A percentile compares a stretch with the other conserved stretches of the same genome.
phyloP scores from a whole-genome alignment of 2,329 filamentous ascomycete genomes.

The Scedosporium minutisporum region DNA sequence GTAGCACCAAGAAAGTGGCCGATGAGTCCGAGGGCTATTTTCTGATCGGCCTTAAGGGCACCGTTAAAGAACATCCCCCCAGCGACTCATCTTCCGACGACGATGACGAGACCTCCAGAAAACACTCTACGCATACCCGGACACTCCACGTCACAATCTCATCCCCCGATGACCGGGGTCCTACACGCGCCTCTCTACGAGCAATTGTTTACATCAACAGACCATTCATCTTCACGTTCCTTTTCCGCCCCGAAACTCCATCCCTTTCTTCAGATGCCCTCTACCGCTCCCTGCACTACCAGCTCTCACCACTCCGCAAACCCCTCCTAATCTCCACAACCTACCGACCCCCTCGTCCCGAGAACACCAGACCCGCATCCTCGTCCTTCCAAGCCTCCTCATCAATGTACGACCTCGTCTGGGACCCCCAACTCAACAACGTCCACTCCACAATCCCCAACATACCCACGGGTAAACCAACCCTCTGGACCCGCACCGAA shows the following conservation, averaged over 20 bases:
- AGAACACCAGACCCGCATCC: constrained; percentile 16
- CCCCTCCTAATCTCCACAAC: constrained; percentile 45
- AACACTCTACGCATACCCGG: constrained; percentile 51
- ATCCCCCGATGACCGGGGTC: neutral
- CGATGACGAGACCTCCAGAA: constrained; percentile 26
- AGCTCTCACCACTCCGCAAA: constrained; percentile 49
- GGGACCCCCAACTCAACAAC: constrained; percentile 46
- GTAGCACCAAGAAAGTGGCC: neutral
- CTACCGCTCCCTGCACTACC: constrained; percentile 51
- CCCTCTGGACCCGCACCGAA: constrained; percentile 49
- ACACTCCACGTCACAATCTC: constrained; percentile 53
- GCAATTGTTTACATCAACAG: constrained; percentile 64
- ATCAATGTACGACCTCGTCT: constrained; percentile 51
- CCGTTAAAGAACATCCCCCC: constrained; percentile 39
- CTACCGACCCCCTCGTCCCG: constrained; percentile 44
- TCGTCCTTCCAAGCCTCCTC: constrained; percentile 13
- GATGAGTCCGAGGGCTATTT: constrained; percentile 35
- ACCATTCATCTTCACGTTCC: constrained; percentile 69
- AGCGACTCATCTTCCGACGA: constrained; percentile 20
- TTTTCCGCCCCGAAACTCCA: constrained; percentile 50
- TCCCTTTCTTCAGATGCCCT: constrained; percentile 43
- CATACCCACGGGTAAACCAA: constrained; percentile 40
- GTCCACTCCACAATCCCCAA: constrained; percentile 57
- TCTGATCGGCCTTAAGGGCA: constrained; percentile 58
- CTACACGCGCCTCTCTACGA: constrained; percentile 31